These are phyloP conservation scores for Penstemon newberryi DNA, from an alignment of 257 asterid genomes.

Conservation along the genomic window DNA sequence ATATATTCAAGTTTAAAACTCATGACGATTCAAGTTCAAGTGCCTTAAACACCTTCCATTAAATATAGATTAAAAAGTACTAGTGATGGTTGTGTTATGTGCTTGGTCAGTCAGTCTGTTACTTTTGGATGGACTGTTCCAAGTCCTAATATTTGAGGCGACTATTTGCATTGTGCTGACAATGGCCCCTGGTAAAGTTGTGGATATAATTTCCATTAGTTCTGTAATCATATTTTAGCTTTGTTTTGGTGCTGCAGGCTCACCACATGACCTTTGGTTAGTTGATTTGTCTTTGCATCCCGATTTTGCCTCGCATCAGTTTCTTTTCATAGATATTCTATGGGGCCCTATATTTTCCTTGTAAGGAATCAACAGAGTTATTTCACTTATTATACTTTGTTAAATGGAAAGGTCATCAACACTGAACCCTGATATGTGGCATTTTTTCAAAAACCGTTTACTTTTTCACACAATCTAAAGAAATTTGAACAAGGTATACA, in stretches of 20 bases:
- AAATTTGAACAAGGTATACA: slow-evolving; percentile 49
- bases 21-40: neutral
- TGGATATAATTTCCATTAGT: slow-evolving; percentile 17
- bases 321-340: no score
- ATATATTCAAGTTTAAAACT: neutral
- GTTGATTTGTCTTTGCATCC: slow-evolving; percentile 22
- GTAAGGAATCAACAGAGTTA: neutral
- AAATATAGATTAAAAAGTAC: neutral
- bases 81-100: neutral
- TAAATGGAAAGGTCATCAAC: slow-evolving; percentile 22
- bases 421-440: slow-evolving; percentile 26
- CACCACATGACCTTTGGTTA: slow-evolving; percentile 1
- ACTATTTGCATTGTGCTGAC: slow-evolving; percentile 4
- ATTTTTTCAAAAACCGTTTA: slow-evolving; percentile 35
- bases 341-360: neutral
- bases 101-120: slow-evolving; percentile 7
- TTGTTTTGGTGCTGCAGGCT: slow-evolving; percentile 23
- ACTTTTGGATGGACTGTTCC: neutral
- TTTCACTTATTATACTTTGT: slow-evolving; percentile 1
- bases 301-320: no score
- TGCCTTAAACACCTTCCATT: neutral
- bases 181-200: slow-evolving; percentile 7
- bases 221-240: slow-evolving; percentile 1
- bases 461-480: slow-evolving; percentile 38
- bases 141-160: slow-evolving; percentile 1